Base-by-base conservation (phyloP, 495 filamentous ascomycete species). In the Darksidea phi region DNA sequence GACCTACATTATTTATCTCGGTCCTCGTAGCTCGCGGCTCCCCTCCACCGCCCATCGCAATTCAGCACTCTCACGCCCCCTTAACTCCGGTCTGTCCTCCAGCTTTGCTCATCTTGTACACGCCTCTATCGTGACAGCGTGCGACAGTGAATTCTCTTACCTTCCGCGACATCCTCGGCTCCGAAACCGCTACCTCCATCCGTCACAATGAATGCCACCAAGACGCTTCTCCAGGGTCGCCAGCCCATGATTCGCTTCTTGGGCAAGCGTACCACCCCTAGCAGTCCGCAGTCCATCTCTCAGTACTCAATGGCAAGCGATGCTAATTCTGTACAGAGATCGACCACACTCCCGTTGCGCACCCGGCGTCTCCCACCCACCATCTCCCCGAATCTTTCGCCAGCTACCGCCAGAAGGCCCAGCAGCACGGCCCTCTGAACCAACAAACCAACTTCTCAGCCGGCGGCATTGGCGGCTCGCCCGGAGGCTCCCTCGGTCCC, bases 401-500 rank as follows among this genome's bases (percentile, higher is more conserved):
- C 61, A 78, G 84, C 67, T 98, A 98, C 83, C 87, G 94, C 69
- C 83, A 86, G 72, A 90, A 90, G 75, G 95, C 93, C 24, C 88
- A 91, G 74, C 93, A 96, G 72, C 92, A 96, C 74, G 94, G 94
- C 20, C 94, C 94, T 10, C 84, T 97, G 48, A 79, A 74, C 58
- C 81, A 81, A 63, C 80, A 82, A 66, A 78, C 49, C 28, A 61
- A 69, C 34, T 76, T 66, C 72, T 71, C 57, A 38, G 70, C 71
- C 41, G 74, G 74, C 45, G 79, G 79, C 49, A 81, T 94, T 45
- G 90, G 90, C 51, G 80, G 83, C 45, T 71, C 74, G 36, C 64
- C 89, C 1, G 91, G 88, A 24, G 75, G 81, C 49, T 72, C 85
- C 12, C 80, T 95, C 17, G 91, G 91, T 18, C 75, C 86, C 15